These are phyloP conservation scores for Candida qinlingensis DNA, from an alignment of 805 yeast species.

Conservation along the genomic window DNA sequence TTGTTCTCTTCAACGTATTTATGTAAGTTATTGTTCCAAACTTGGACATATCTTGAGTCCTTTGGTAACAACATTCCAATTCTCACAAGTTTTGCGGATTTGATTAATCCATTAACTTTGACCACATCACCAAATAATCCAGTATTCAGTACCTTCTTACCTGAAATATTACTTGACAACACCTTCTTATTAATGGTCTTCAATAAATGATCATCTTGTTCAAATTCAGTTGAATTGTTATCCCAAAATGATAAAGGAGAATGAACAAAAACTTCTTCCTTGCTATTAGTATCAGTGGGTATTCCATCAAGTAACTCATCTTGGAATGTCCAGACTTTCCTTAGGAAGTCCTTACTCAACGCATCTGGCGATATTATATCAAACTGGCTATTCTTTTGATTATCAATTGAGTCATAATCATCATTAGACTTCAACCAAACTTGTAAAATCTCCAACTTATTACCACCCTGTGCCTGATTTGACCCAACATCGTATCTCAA, in stretches of 20 bases:
- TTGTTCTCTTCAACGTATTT: conserved; percentile 7
- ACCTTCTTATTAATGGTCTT: conserved; percentile 34
- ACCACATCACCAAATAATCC: conserved; percentile 34
- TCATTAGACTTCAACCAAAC: conserved; percentile 1
- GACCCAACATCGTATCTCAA: background rate
- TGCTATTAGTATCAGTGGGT: conserved; percentile 17
- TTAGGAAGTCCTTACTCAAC: conserved; percentile 32
- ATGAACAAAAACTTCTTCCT: conserved; percentile 20
- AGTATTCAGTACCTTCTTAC: conserved; percentile 22
- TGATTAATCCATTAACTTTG: conserved; percentile 39
- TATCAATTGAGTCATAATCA: background rate
- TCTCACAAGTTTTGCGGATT: conserved; percentile 35
- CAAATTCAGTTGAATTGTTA: conserved; percentile 25
- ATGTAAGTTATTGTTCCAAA: conserved; percentile 30
- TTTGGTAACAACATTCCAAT: conserved; percentile 29
- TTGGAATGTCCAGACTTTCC: conserved; percentile 33
- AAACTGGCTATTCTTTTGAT: background rate
- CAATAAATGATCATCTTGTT: conserved; percentile 30
- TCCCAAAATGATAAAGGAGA: conserved; percentile 43
- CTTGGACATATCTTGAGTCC: conserved; percentile 15
- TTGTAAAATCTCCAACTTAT: conserved; percentile 5
- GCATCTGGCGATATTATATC: conserved; percentile 19
- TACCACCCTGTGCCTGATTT: background rate
- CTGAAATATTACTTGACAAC: conserved; percentile 10
- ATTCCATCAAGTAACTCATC: conserved; percentile 26